A percentile compares a stretch with the other conserved stretches of the same genome.
Conservation (phyloP, 306 rosid genomes). For the Gastrolobium villosum region DNA sequence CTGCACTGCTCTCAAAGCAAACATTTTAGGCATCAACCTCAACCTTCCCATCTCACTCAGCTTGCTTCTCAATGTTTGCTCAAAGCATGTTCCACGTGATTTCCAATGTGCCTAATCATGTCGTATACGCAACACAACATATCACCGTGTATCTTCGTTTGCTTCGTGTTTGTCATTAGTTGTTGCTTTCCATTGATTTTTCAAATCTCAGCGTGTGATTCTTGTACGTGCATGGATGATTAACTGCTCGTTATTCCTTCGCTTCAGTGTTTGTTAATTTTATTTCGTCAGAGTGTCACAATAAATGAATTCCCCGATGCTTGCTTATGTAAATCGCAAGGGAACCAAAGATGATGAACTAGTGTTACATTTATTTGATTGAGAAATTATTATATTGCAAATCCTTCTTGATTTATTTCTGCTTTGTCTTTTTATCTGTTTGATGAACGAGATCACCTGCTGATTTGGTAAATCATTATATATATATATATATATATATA, state of each 20-base stretch:
- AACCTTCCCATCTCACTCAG: conserved; percentile 75
- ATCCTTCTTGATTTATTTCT: conserved; percentile 8
- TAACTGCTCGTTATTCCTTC: conserved; percentile 45
- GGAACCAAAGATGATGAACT: conserved; percentile 25
- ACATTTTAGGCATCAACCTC: conserved; percentile 73
- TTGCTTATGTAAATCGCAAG: conserved; percentile 16
- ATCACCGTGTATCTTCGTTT: not conserved
- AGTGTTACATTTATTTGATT: conserved; percentile 24
- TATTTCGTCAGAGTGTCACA: not conserved
- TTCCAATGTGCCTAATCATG: conserved; percentile 66
- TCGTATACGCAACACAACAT: not conserved
- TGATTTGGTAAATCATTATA: not conserved
- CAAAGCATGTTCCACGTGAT: conserved; percentile 49
- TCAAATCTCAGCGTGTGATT: conserved; percentile 10
- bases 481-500: too few relatives aligned
- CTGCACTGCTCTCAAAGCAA: conserved; percentile 84
- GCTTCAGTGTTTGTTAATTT: not conserved
- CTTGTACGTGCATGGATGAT: conserved; percentile 40
- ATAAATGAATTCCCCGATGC: conserved; percentile 31
- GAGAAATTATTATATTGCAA: not conserved
- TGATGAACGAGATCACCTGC: not conserved
- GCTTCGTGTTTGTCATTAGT: not conserved
- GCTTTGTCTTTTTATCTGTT: not conserved
- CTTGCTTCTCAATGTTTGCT: conserved; percentile 85
- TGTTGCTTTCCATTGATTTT: conserved; percentile 3